phyloP scores from a whole-genome alignment of 169 alveolate species.

The Babesia gibsoni region DNA sequence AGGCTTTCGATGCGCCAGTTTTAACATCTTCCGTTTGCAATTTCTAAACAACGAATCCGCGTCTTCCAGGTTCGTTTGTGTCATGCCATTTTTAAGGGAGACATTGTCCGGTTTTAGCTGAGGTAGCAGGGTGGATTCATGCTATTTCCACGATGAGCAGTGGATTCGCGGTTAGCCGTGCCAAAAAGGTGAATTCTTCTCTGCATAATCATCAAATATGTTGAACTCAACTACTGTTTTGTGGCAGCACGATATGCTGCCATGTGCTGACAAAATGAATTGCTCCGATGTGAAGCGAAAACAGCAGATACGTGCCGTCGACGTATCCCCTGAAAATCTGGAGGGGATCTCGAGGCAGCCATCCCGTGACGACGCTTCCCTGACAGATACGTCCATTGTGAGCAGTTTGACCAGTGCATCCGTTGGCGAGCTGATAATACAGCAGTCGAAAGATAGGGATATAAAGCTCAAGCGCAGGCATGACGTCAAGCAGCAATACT shows the following conservation, averaged over 20 bases:
- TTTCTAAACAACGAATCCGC: no score
- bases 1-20: no score
- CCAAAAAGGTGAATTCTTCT: no score
- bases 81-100: no score
- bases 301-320: background rate
- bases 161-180: no score
- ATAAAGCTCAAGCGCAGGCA: background rate
- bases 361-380: background rate
- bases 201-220: no score
- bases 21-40: no score
- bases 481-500: background rate
- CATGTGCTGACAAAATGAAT: background rate
- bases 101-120: no score
- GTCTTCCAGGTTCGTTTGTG: no score
- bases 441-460: background rate
- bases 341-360: background rate
- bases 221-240: background rate
- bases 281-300: background rate
- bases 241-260: background rate
- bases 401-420: background rate
- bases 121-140: no score
- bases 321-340: background rate
- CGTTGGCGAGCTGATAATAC: background rate
- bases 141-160: no score
- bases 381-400: constrained; percentile 3